These are phyloP conservation scores for Trapa bicornis DNA, from an alignment of 345 rosid genomes.

Conservation along the genomic window DNA sequence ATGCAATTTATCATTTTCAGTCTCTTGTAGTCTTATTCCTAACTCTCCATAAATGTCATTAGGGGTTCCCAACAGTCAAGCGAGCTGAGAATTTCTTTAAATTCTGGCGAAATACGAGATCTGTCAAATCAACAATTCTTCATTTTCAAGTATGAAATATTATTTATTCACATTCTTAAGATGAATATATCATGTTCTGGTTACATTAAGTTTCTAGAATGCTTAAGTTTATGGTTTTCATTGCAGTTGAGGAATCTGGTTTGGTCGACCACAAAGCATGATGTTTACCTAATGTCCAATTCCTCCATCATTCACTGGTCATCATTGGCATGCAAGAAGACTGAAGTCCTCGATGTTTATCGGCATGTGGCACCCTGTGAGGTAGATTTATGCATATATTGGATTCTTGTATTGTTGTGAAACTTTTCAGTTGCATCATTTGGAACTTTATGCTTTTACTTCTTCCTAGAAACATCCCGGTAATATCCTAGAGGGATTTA, in stretches of 20 bases:
- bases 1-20: not conserved
- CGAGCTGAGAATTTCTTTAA: conserved; percentile 34
- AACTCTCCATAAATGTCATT: not conserved
- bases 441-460: conserved; percentile 1
- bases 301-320: no score
- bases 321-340: no score
- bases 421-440: not conserved
- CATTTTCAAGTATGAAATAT: conserved; percentile 23
- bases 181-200: not conserved
- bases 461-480: conserved; percentile 49
- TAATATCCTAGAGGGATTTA: conserved; percentile 62
- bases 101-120: conserved; percentile 45
- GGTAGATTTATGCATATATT: conserved; percentile 14
- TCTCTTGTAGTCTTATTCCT: not conserved
- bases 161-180: not conserved
- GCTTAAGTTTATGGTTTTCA: not conserved
- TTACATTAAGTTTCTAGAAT: not conserved
- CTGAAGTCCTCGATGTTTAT: conserved; percentile 19
- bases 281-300: no score
- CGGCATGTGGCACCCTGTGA: conserved; percentile 50
- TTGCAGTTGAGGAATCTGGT: conserved; percentile 47
- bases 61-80: conserved; percentile 35
- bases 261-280: conserved; percentile 26
- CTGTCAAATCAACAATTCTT: conserved; percentile 17
- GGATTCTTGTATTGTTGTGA: not conserved